A percentile compares a stretch with the other conserved stretches of the same genome.
Conservation (phyloP, 768 basidiomycete genomes). For the Serendipita vermifera region DNA sequence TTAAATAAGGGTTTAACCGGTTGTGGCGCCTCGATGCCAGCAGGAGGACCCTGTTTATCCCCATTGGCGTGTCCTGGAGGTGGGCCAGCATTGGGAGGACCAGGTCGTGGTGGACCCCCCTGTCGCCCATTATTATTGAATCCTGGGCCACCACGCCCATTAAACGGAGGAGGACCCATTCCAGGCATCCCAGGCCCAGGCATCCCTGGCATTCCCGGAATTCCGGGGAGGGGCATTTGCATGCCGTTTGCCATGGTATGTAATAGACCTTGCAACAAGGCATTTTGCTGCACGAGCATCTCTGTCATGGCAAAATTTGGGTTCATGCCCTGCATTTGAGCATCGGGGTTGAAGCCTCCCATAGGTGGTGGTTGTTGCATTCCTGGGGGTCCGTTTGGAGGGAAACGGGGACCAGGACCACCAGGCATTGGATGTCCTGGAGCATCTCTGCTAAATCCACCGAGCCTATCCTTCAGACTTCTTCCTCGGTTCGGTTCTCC, state of each 20-base stretch:
- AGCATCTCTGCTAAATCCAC: conserved; percentile 26
- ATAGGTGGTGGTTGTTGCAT: not conserved
- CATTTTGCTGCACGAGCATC: conserved; percentile 13
- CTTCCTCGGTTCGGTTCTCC: conserved; percentile 34
- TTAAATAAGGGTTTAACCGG: conserved; percentile 7
- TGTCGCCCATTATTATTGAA: conserved; percentile 18
- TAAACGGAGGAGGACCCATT: conserved; percentile 6
- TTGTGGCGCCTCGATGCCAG: conserved; percentile 28
- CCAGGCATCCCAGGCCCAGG: conserved; percentile 11
- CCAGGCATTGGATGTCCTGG: not conserved
- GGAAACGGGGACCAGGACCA: not conserved
- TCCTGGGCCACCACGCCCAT: not conserved
- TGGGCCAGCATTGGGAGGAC: conserved; percentile 15
- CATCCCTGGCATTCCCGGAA: conserved; percentile 14
- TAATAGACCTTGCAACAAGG: conserved; percentile 75
- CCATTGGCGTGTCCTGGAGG: conserved; percentile 28
- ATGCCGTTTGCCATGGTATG: conserved; percentile 38
- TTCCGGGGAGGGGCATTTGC: not conserved
- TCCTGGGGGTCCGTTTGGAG: not conserved
- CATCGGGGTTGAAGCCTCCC: conserved; percentile 19
- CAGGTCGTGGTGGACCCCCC: not conserved
- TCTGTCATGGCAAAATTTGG: conserved; percentile 29
- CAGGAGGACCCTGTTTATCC: conserved; percentile 65
- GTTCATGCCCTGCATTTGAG: conserved; percentile 44
- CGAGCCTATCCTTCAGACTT: conserved; percentile 74